Conservation (phyloP, 176 grass and related monocot species). For the Leersia perrieri region DNA sequence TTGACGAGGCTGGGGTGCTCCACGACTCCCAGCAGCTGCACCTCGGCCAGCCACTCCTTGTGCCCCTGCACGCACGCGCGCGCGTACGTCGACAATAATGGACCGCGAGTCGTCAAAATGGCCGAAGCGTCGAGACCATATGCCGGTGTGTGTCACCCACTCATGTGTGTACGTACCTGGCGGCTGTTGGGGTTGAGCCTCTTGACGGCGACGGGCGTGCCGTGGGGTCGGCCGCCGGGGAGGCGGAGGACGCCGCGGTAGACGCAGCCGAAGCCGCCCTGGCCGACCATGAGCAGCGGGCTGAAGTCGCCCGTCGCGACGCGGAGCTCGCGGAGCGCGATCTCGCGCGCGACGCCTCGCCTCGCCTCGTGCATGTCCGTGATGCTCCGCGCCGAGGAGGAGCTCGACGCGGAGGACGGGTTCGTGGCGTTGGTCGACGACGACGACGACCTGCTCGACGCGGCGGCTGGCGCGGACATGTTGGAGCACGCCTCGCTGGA, state of each 20-base stretch:
- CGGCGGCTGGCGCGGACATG: neutral
- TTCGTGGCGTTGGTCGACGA: constrained; percentile 17
- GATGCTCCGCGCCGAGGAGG: constrained; percentile 49
- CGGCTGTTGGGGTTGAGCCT: constrained; percentile 53
- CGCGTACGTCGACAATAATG: neutral
- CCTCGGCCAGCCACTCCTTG: constrained; percentile 74
- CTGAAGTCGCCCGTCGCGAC: constrained; percentile 59
- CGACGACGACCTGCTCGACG: neutral
- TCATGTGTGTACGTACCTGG: constrained; percentile 34
- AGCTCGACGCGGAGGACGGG: constrained; percentile 39
- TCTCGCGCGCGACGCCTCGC: constrained; percentile 38
- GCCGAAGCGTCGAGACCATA: neutral
- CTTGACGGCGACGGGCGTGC: constrained; percentile 56
- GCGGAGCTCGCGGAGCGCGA: constrained; percentile 56
- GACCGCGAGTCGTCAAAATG: constrained; percentile 12
- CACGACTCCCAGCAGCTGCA: constrained; percentile 64
- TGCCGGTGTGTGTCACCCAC: neutral
- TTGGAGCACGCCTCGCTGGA: neutral
- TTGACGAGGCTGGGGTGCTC: constrained; percentile 66
- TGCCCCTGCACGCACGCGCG: constrained; percentile 60
- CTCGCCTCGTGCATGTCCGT: constrained; percentile 54
- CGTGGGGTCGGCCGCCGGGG: constrained; percentile 18
- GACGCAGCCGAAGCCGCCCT: constrained; percentile 71
- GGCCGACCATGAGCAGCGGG: constrained; percentile 63
- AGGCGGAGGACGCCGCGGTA: constrained; percentile 55